Evolutionary conservation across 371 early-diverging fungal genomes (phyloP), one percentile per base, ranked within the genome.

Genomic region (Funneliformis caledonium): DNA sequence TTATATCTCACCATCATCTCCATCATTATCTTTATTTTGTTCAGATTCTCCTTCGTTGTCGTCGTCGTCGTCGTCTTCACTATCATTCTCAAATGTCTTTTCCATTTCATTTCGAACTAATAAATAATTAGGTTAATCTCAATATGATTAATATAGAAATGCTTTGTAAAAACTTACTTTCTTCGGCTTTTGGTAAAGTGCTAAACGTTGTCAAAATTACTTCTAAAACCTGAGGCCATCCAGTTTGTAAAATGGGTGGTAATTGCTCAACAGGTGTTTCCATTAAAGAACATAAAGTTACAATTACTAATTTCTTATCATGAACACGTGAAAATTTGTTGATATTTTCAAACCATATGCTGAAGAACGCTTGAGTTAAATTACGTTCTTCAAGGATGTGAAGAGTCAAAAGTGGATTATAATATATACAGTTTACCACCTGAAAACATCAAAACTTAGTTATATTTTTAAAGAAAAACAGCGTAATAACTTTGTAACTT

Each of bases 271-370:
- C 81, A 4, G 96, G 94, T 1, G 95, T 85, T 12, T 87, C 87
- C 52, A 97, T 80, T 22, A 98, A 80, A 0, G 94, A 83, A 75
- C 92, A 93, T 43, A 97, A 84, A 0, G 96, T 90, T 56, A 95
- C 83, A 65, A 98, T 94, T 11, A 90, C 89, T 16, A 97, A 89
- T 87, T 95, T 95, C 89, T 96, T 97, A 87, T 98, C 98, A 83
- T 97, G 96, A 7, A 98, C 97, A 72, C 97, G 89, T 68, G 88
- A 83, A 83, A 97, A 94, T 77, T 89, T 88, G 61, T 89, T 89
- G 33, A 95, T 80, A 59, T 88, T 88, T 61, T 88, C 84, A 86
- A 96, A 93, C 94, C 97, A 96, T 26, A 92, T 84, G 3, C 88
- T 88, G 82, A 97, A 96, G 88, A 97, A 94, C 10, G 90, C 89